Conservation (phyloP, 768 basidiomycete species). For the Tulasnella sp. region DNA sequence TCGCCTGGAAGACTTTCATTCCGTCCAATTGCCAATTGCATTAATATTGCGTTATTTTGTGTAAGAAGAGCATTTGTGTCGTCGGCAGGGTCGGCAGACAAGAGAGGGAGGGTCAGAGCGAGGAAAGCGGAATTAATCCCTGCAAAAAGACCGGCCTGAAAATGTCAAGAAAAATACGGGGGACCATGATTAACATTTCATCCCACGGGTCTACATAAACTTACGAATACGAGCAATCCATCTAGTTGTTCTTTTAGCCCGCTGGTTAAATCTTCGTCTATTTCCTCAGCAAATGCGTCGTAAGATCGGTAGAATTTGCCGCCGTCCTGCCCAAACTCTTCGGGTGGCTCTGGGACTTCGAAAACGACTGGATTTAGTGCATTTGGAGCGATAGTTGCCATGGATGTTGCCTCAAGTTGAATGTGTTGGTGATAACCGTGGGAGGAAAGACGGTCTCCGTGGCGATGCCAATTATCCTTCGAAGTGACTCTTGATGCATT, state of each 20-base stretch:
- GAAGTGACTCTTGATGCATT: neutral
- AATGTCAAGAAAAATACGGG: conserved; percentile 32
- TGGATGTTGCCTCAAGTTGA: neutral
- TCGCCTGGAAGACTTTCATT: neutral
- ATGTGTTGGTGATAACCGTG: neutral
- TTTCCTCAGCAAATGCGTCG: conserved; percentile 62
- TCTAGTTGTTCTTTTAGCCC: conserved; percentile 35
- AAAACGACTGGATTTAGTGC: neutral
- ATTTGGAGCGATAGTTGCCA: neutral
- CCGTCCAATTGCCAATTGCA: neutral
- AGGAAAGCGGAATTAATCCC: neutral
- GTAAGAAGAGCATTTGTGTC: neutral
- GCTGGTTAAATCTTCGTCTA: conserved; percentile 37
- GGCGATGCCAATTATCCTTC: neutral
- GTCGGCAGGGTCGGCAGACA: neutral
- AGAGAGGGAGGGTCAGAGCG: neutral
- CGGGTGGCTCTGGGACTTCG: conserved; percentile 74
- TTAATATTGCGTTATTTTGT: neutral
- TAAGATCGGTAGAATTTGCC: conserved; percentile 87
- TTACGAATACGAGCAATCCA: conserved; percentile 36
- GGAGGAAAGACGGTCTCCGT: neutral
- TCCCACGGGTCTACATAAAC: neutral
- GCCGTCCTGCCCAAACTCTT: conserved; percentile 83
- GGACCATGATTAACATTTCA: neutral
- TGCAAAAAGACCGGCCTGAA: conserved; percentile 36